Percentiles rank a stretch among this genome's conserved stretches.
These are phyloP conservation scores for Acanthamoeba healyi DNA, from an alignment of 208 protist genomes.

Conservation along the genomic window DNA sequence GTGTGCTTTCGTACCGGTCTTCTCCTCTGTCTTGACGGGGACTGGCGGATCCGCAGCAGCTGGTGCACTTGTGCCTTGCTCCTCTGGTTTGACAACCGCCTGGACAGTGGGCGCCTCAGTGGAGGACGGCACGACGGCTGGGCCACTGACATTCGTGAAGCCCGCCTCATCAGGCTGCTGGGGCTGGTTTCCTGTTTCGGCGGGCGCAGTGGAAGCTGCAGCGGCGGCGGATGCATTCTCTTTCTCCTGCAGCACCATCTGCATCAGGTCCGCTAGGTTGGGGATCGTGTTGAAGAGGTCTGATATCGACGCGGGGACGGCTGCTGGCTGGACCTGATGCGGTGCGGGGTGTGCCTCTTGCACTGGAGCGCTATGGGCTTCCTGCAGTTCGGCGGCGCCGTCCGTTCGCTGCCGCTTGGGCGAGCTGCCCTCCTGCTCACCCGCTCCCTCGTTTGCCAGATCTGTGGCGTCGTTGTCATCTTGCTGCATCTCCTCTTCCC, in stretches of 20 bases:
- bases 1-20: not conserved
- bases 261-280: slow-evolving; percentile 1
- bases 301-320: not conserved
- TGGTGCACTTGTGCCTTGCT: no score
- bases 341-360: not conserved
- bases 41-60: no score
- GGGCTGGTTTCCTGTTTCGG: not conserved
- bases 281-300: not conserved
- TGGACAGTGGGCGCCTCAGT: no score
- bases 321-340: not conserved
- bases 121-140: no score
- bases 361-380: not conserved
- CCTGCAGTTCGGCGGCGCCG: not conserved
- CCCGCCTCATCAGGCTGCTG: no score
- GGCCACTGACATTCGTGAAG: no score
- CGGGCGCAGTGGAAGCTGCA: not conserved
- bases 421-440: no score
- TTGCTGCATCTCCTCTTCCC: not conserved
- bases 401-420: not conserved
- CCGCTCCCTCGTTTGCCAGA: no score
- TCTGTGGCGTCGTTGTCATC: no score
- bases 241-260: not conserved
- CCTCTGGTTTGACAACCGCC: no score
- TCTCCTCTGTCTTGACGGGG: no score
- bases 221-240: not conserved